Evolutionary conservation across 2,329 filamentous ascomycete species (phyloP), one percentile per base, ranked within the genome.

Genomic region (Scytalidium lignicola): DNA sequence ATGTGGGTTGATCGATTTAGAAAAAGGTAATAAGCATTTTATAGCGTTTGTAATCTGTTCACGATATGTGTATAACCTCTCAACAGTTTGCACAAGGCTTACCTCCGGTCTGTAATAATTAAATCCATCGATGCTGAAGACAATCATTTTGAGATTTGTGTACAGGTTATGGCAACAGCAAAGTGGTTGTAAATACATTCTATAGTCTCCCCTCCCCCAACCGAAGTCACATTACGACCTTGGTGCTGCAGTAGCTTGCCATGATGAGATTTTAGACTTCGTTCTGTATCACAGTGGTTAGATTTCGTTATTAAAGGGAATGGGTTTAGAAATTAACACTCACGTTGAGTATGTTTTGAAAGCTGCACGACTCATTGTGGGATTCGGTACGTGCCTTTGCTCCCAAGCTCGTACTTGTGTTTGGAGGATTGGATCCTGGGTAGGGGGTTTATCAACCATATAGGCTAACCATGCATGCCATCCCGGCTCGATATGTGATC

Each of bases 381-480:
- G 74, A 68, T 89, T 93, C 55, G 87, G 84, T 54, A 83, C 74
- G 63, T 92, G 67, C 19, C 85, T 78, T 49, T 77, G 75, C 67
- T 96, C 90, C 87, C 91, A 97, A 32, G 75, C 68, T 54, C 90
- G 80, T 43, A 82, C 69, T 58, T 82, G 76, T 46, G 83, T 73
- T 61, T 83, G 79, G 55, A 95, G 65, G 54, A 93, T 69, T 46
- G 83, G 74, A 67, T 99, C 93, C 63, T 86, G 71, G 32, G 76
- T 80, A 1, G 93, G 93, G 32, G 92, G 83, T 70, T 88, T 87
- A 70, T 97, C 90, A 62, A 96, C 85, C 72, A 84, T 75, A 73
- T 99, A 97, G 58, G 90, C 90, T 61, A 99, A 90, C 93, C 93
- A 99, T 23, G 88, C 90, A 73, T 97, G 93, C 93, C 93, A 99